Base-by-base conservation (phyloP, 805 yeast genomes). In the Yarrowia sp. region DNA sequence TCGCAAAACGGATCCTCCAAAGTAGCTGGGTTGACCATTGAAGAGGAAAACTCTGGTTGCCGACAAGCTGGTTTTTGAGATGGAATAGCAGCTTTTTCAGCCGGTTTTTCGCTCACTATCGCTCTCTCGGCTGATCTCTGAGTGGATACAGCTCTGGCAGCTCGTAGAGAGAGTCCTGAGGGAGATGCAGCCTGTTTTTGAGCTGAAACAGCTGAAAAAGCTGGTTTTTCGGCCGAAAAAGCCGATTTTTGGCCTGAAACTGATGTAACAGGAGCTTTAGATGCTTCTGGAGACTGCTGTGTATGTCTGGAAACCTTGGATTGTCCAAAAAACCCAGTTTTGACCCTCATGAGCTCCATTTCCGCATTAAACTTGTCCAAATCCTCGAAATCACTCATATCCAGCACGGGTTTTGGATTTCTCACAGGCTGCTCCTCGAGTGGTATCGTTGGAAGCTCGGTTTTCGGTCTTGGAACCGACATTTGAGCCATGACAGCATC, bases 1-100 rank as follows among this genome's bases (percentile, higher is more conserved):
- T 51, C 60, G n/a, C 38, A 51, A n/a, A 51, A 51, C 8, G 60
- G 60, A 22, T 51, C 60, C 8, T 51, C 60, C 44, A 51, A 22
- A 2, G 39, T 33, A 1, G 44, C 60, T 2, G 43, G 39, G 15
- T 39, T 13, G 28, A 51, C 60, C 44, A 51, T 51, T 2, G 60
- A 51, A 0, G 60, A 51, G 7, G 60, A 51, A 22, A 22, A 22
- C 3, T 3, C 3, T 38, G 18, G 11, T n/a, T 51, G 28, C 60
- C 5, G 44, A 33, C n/a, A n/a, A n/a, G n/a, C n/a, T n/a, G n/a
- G n/a, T 38, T 11, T 38, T 4, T 41, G 55, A 13, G 55, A n/a
- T 35, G 38, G 8, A 35, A 11, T 11, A 4, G 3, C 13, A 35
- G 6, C 38, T 35, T 35, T 35, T 35, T 35, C 38, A 10, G 8